Evolutionary conservation across 1,284 basidiomycete genomes (phyloP).

Genomic region (Ustilago trichophora): DNA sequence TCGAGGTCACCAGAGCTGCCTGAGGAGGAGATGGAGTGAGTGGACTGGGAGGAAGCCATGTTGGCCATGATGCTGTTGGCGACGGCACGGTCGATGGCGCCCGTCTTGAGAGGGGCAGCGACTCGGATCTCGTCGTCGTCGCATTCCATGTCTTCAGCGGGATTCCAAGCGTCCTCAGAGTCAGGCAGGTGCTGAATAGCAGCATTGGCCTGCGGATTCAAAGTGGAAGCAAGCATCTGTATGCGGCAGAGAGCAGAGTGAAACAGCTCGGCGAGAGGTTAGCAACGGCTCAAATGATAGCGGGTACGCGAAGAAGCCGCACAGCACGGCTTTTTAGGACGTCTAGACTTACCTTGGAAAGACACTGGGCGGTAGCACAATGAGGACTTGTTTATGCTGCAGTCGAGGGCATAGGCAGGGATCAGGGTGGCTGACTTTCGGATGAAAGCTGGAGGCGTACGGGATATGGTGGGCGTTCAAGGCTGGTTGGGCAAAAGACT

Average conservation of each 20-base stretch:
- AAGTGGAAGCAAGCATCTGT: slow-evolving; percentile 32
- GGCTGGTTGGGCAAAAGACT: too few relatives aligned
- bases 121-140: slow-evolving; percentile 25
- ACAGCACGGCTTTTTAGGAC: not conserved
- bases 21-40: slow-evolving; percentile 44
- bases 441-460: not conserved
- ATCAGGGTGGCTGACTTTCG: not conserved
- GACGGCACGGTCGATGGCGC: not conserved
- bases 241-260: not conserved
- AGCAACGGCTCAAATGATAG: not conserved
- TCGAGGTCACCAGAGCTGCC: slow-evolving; percentile 38
- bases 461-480: not conserved
- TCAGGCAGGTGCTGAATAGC: slow-evolving; percentile 18
- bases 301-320: not conserved
- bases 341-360: slow-evolving; percentile 7
- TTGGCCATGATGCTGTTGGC: slow-evolving; percentile 21
- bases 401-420: slow-evolving; percentile 15
- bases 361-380: slow-evolving; percentile 9
- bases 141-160: slow-evolving; percentile 47
- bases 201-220: slow-evolving; percentile 7
- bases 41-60: slow-evolving; percentile 41
- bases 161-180: slow-evolving; percentile 26
- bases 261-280: not conserved
- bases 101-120: slow-evolving; percentile 8
- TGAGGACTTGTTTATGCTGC: not conserved